Evolutionary conservation across 129 eudicot genomes (phyloP), one percentile per base, ranked within the genome.

Genomic region (Ambrosia artemisiifolia): DNA sequence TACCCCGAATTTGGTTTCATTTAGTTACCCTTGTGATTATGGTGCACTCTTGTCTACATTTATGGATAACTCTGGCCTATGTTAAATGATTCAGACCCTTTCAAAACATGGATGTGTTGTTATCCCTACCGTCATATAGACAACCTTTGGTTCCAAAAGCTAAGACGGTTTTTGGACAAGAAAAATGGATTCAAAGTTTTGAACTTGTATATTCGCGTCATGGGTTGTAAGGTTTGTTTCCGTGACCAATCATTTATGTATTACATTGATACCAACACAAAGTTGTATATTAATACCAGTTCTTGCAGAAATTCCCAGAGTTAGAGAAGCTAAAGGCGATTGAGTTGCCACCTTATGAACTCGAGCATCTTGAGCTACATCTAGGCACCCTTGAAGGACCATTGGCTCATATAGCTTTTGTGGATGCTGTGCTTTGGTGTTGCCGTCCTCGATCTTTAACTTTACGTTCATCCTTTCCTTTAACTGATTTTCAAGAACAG

Each of bases 61-160:
- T 42, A 66, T 17, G 55, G 17, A 66, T 66, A 32, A 44, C 8
- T 2, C 2, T 13, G 30, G 11, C 44, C 55, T 33, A 2, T 2
- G 36, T 33, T 33, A 33, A 33, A 7, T n/a, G n/a, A n/a, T n/a
- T n/a, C n/a, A n/a, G n/a, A n/a, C n/a, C n/a, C n/a, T n/a, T n/a
- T n/a, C n/a, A 66, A 44, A 66, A 38, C 38, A 43, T 32, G 38
- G 42, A 46, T 66, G 71, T 18, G 20, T 19, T 66, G 71, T 66
- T 65, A 24, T 54, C 36, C 70, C 17, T 6, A 6, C 2, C 3
- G 6, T 18, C 12, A 66, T 24, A 17, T 7, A 5, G 35, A 24
- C 56, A 11, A 1, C 43, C 35, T 44, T 43, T 66, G 71, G 71
- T 24, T 66, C 71, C 71, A 66, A 18, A 44, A 46, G 13, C 24